Evolutionary conservation across 305 asterid species (phyloP), one percentile per base, ranked within the genome.

Genomic region (Fraxinus sp.): DNA sequence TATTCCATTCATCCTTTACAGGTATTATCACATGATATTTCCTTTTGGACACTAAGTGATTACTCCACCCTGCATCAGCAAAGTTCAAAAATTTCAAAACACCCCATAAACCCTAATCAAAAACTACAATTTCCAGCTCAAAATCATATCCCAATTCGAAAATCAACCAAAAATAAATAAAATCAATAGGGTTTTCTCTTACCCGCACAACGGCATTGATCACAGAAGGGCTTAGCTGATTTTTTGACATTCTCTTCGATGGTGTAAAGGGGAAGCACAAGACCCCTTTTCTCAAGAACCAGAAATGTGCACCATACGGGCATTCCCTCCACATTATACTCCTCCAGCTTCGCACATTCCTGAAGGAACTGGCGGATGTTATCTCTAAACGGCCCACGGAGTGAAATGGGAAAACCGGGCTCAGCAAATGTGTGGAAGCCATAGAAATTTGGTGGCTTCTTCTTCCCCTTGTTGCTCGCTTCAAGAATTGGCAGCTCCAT

Each of bases 21-120:
- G 99, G 97, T 78, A 96, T 93, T 80, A 96, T 96, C 77, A 96
- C 78, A 83, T 94, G 99, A 79, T 94, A 96, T 88, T 90, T 96
- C 88, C 95, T 91, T 64, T 84, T 96, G 16, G 97, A 94, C 79
- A 96, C 96, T 24, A 90, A 90, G 83, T 93, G 97, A 73, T 94
- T 92, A 87, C 94, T 91, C 99, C 98, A 94, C 16, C 99, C 99
- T 94, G 86, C 78, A 49, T 49, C 18, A 85, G 1, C 75, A 55
- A 76, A 77, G 22, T 49, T 20, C 7, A 33, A 18, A 68, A 39
- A 43, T 41, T 6, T 18, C 46, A 78, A 64, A 77, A 26, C 30
- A 32, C 46, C 18, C 46, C 14, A 70, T 64, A 37, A 36, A 55
- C 77, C 72, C 75, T 37, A 10, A 11, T 36, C 13, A 37, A 62